Conservation (phyloP, 345 rosid genomes). For the Turritis glabra region DNA sequence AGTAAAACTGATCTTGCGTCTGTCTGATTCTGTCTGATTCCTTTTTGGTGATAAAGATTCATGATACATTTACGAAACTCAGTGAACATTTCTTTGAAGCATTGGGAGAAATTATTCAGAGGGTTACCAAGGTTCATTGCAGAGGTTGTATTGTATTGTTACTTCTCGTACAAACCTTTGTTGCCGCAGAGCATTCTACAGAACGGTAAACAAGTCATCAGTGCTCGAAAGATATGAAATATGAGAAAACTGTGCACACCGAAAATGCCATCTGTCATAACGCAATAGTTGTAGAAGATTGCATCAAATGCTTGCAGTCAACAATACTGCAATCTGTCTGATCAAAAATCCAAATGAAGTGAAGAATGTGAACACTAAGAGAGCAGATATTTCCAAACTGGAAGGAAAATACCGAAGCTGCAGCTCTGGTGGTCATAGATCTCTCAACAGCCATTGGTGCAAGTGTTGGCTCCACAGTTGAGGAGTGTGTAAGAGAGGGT, state of each 20-base stretch:
- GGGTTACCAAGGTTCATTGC: constrained; percentile 98
- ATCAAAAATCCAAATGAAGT: constrained; percentile 13
- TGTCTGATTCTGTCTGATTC: neutral
- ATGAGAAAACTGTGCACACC: constrained; percentile 6
- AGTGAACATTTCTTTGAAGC: neutral
- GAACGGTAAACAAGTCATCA: constrained; percentile 23
- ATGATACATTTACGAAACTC: neutral
- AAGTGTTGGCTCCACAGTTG: constrained; percentile 95
- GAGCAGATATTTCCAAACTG: neutral
- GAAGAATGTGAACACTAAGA: neutral
- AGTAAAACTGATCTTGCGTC: neutral
- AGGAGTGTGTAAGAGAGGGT: constrained; percentile 93
- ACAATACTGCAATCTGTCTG: neutral
- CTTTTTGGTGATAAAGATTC: constrained; percentile 6
- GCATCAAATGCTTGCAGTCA: constrained; percentile 7
- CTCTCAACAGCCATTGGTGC: constrained; percentile 99
- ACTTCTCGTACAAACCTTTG: constrained; percentile 98
- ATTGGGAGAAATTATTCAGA: neutral
- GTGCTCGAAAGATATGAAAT: neutral
- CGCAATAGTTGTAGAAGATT: constrained; percentile 2
- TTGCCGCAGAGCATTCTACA: constrained; percentile 93
- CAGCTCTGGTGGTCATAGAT: constrained; percentile 98
- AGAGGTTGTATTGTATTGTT: constrained; percentile 96
- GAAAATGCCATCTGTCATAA: neutral
- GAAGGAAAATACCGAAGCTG: constrained; percentile 77